These are phyloP conservation scores for Lentithecium fluviatile DNA, from an alignment of 495 filamentous ascomycete genomes.

Conservation along the genomic window DNA sequence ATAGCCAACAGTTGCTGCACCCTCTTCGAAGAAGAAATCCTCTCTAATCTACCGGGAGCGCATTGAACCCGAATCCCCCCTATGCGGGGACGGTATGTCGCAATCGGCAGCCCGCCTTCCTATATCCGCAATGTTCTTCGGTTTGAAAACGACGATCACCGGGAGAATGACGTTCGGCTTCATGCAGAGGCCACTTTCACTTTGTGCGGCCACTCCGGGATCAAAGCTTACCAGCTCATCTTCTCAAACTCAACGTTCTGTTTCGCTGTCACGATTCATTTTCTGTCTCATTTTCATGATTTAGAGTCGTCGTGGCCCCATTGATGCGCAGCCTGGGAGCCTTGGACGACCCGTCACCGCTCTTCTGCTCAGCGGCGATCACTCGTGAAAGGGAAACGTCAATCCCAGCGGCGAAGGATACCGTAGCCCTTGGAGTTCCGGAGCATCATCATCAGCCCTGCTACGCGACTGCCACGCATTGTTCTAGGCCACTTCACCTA, in stretches of 20 bases:
- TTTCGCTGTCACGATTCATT: not conserved
- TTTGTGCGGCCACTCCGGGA: not conserved
- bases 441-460: not conserved
- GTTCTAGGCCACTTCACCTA: no score
- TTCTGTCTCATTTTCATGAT: not conserved
- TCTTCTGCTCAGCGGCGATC: slow-evolving; percentile 23
- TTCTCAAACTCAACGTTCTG: not conserved
- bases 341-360: slow-evolving; percentile 15
- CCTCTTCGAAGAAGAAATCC: no score
- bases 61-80: slow-evolving; percentile 6
- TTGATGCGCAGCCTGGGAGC: not conserved
- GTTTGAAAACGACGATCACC: slow-evolving; percentile 15
- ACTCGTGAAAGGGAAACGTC: slow-evolving; percentile 1
- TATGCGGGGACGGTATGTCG: slow-evolving; percentile 2
- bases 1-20: no score
- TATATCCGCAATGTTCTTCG: not conserved
- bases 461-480: no score
- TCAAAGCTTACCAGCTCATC: slow-evolving; percentile 1
- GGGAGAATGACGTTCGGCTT: slow-evolving; percentile 12
- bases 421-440: not conserved
- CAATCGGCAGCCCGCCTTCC: slow-evolving; percentile 18
- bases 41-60: slow-evolving; percentile 4
- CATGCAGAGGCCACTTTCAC: not conserved
- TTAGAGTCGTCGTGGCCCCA: not conserved
- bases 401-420: not conserved